Conservation (phyloP, 331 rosid species). For the Stylosanthes scabra region DNA sequence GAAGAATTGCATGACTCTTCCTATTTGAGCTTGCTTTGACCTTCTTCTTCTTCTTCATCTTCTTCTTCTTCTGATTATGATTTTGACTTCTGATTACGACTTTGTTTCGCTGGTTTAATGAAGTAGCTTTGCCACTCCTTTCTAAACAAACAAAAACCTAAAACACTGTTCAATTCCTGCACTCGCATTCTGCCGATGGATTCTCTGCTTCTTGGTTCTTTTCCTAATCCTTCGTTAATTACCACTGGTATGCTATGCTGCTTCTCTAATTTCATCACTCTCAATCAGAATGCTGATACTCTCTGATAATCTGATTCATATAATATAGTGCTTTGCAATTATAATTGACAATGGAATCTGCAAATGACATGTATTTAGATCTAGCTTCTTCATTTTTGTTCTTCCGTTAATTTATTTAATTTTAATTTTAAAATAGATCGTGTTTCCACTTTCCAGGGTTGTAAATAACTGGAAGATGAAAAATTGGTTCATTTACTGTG, state of each 20-base stretch:
- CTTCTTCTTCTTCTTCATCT: too few species aligned
- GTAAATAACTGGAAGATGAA: background rate
- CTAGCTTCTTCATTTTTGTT: background rate
- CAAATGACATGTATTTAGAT: background rate
- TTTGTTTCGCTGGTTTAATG: background rate
- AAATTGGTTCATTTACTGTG: background rate
- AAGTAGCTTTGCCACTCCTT: background rate
- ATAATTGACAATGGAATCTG: background rate
- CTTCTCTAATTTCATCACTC: too few species aligned
- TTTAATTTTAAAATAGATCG: background rate
- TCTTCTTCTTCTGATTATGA: too few species aligned
- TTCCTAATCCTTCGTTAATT: conserved; percentile 42
- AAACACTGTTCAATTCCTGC: background rate
- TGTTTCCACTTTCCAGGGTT: background rate
- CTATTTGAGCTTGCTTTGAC: background rate
- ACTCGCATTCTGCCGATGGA: conserved; percentile 48
- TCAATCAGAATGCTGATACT: too few species aligned
- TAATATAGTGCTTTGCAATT: background rate
- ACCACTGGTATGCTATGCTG: conserved; percentile 43
- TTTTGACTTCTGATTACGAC: background rate
- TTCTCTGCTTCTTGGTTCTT: conserved; percentile 53
- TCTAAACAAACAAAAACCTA: background rate
- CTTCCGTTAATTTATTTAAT: background rate
- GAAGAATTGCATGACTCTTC: background rate
- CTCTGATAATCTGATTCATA: background rate